Evolutionary conservation across 2,329 filamentous ascomycete genomes (phyloP), one percentile per base, ranked within the genome.

Genomic region (Alternaria incomplexa): DNA sequence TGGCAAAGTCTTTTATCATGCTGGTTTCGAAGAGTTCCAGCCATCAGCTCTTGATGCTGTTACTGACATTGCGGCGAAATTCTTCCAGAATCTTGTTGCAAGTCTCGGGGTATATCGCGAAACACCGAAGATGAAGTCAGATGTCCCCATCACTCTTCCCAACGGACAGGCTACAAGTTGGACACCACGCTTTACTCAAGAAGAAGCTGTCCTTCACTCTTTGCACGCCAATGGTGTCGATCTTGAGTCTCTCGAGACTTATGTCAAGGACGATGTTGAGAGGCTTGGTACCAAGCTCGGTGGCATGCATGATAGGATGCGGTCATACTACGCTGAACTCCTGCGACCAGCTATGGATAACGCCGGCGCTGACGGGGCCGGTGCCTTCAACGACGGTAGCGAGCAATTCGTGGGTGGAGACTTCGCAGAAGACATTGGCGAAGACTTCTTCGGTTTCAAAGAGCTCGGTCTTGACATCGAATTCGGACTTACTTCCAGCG

Each of bases 401-500:
- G 96, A 99, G 68, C 96, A 98, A 77, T 99, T 98, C 72, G 90
- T 97, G 51, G 93, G 92, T 48, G 96, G 96, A 65, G 96, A 99
- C 80, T 99, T 99, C 78, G 96, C 96, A 1, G 96, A 97, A 78
- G 96, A 99, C 72, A 91, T 99, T 12, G 95, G 94, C 64, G 96
- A 99, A 83, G 96, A 99, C 82, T 99, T 97, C 87, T 99, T 99
- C 75, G 96, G 96, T 26, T 98, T 99, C 87, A 94, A 93, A 77
- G 94, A 97, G 63, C 88, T 99, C 48, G 96, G 96, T 46, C 86
- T 99, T 61, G 93, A 97, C 74, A 91, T 90, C 71, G 96, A 99
- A 77, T 91, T 98, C 77, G 94, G 94, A 17, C 90, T 95, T 30
- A 91, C 91, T 69, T 88, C 98, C 64, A 94, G 92, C 56, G 96